These are phyloP conservation scores for Populus simonii DNA, from an alignment of 345 rosid species.

Conservation along the genomic window DNA sequence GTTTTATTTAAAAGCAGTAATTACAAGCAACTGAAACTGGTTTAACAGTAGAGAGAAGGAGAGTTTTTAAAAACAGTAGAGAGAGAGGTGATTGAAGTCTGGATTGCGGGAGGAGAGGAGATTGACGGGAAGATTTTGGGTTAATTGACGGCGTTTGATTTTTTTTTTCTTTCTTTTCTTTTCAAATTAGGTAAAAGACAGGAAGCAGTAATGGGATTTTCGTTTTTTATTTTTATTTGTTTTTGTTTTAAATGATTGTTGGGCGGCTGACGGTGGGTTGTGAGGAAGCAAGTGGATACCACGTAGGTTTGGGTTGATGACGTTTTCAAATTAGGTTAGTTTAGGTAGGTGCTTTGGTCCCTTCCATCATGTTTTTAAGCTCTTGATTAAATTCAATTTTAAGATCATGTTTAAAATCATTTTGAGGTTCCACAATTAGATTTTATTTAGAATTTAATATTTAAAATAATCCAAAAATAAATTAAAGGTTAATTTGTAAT, in stretches of 20 bases:
- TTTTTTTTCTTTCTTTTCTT: neutral
- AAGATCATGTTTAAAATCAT: no score
- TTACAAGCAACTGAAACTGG: neutral
- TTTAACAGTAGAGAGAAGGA: neutral
- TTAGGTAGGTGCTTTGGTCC: neutral
- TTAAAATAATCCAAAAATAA: no score
- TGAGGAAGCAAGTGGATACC: neutral
- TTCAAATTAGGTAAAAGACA: neutral
- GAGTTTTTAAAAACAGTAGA: neutral
- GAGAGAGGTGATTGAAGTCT: neutral
- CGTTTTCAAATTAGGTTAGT: neutral
- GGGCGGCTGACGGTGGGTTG: neutral
- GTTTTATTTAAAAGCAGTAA: neutral
- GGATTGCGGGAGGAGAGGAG: neutral
- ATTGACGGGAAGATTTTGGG: neutral
- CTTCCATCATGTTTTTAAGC: no score
- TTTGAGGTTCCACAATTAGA: no score
- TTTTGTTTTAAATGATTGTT: neutral
- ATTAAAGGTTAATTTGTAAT: no score
- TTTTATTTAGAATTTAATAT: no score
- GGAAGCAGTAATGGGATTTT: neutral
- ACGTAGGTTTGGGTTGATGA: slow-evolving; percentile 6
- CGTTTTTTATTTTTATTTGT: neutral
- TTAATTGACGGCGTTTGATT: slow-evolving; percentile 12
- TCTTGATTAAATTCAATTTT: no score